Evolutionary conservation across 495 filamentous ascomycete genomes (phyloP), one percentile per base, ranked within the genome.

Genomic region (Penicillium chermesinum): DNA sequence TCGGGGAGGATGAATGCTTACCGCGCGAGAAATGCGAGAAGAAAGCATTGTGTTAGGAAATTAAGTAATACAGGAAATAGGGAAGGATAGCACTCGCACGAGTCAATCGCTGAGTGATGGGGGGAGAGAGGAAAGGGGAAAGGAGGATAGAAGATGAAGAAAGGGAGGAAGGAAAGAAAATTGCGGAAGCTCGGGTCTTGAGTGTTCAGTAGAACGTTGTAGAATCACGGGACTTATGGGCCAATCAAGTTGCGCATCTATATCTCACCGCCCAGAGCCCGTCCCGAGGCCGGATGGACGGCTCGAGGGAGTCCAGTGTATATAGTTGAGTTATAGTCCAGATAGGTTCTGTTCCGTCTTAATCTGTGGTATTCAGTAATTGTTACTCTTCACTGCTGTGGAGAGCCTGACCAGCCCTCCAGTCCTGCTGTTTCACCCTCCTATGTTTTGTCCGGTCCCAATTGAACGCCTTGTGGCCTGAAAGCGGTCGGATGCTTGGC

Each of bases 1-100:
- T 50, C 44, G 44, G 43, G 18, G 54, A 55, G 65, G 65, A 62
- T 2, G 13, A 2, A 27, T 12, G 81, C 84, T 76, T 84, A 96
- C 89, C 71, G 79, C 84, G 75, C 74, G 72, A 55, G 71, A 70
- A 52, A 80, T 62, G 65, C 72, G 77, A 55, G 73, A 77, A 55
- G 77, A 67, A 55, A 81, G 62, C 77, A 81, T 81, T 67, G 65
- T 77, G 61, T 55, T 57, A 48, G 56, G 61, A 56, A n/a, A 64
- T 64, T 59, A 61, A 62, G 57, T 62, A 67, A 67, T 59, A 67
- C 62, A 63, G 48, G 55, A 66, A 71, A 62, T 54, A 57, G 55
- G 54, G 56, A 59, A 58, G 53, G 51, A 52, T 57, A 46, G 52
- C 27, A 61, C 60, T 62, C 63, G 61, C 57, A 62, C 60, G 72